phyloP scores from a whole-genome alignment of 2,329 filamentous ascomycete species.

The Tolypocladium pustulatum region DNA sequence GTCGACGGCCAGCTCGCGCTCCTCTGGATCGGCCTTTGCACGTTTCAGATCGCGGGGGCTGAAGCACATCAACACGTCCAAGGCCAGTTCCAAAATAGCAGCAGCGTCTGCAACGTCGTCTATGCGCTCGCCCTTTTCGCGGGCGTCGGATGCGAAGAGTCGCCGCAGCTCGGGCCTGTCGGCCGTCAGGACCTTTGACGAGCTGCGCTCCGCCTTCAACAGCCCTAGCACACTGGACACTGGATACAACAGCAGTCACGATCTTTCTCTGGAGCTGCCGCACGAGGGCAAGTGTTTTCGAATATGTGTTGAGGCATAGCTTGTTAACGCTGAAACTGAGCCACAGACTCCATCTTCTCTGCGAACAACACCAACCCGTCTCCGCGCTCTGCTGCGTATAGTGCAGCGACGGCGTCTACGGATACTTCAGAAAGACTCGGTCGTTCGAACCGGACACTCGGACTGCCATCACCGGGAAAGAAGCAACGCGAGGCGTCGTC shows the following conservation, averaged over 20 bases:
- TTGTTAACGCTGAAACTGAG: background rate
- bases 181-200: background rate
- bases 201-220: background rate
- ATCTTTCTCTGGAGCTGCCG: background rate
- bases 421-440: background rate
- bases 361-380: background rate
- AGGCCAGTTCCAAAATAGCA: constrained; percentile 7
- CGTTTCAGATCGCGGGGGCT: constrained; percentile 31
- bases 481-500: background rate
- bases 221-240: background rate
- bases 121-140: constrained; percentile 14
- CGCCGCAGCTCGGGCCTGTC: constrained; percentile 12
- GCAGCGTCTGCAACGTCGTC: constrained; percentile 14
- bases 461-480: background rate
- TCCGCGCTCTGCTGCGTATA: background rate
- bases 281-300: background rate
- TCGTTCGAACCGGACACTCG: background rate
- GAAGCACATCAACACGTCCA: constrained; percentile 11
- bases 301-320: background rate
- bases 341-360: constrained; percentile 1
- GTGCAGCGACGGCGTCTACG: background rate
- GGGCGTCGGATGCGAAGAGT: constrained; percentile 13
- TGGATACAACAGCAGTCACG: background rate
- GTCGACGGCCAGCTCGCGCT: constrained; percentile 33
- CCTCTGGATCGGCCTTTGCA: constrained; percentile 28